Evolutionary conservation across 1,284 basidiomycete genomes (phyloP).

Genomic region (Trametes versicolor): DNA sequence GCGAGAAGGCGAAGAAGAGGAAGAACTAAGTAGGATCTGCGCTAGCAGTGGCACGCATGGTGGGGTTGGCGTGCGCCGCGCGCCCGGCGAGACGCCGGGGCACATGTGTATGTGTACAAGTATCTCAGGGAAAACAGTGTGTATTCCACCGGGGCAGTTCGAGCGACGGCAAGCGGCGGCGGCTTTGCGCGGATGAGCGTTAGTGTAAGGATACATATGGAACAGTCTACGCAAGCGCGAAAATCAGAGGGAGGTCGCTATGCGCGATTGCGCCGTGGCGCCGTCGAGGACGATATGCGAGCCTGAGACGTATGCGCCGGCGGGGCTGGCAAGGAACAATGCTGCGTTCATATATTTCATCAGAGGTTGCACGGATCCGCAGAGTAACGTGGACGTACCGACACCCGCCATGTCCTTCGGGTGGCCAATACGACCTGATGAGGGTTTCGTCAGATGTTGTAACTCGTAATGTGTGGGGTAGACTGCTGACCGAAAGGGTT

Average conservation of each 20-base stretch:
- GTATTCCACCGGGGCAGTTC: background rate
- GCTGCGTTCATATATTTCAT: slow-evolving; percentile 36
- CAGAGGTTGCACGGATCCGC: background rate
- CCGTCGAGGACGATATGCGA: slow-evolving; percentile 79
- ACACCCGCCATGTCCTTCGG: slow-evolving; percentile 82
- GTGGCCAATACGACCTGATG: slow-evolving; percentile 69
- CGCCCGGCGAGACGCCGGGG: background rate
- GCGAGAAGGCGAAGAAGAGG: slow-evolving; percentile 48
- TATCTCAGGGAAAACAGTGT: slow-evolving; percentile 7
- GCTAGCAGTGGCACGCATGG: background rate
- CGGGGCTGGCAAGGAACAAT: slow-evolving; percentile 78
- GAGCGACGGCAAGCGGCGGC: background rate
- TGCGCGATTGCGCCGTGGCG: slow-evolving; percentile 48
- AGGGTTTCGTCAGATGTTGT: slow-evolving; percentile 6
- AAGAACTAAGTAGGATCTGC: slow-evolving; percentile 24
- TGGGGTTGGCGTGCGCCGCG: too few species aligned
- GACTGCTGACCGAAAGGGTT: slow-evolving; percentile 69
- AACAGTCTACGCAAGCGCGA: background rate
- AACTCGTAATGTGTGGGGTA: background rate
- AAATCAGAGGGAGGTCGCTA: slow-evolving; percentile 24
- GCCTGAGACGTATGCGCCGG: slow-evolving; percentile 79
- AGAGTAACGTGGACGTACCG: slow-evolving; percentile 39
- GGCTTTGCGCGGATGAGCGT: background rate
- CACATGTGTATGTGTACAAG: slow-evolving; percentile 17
- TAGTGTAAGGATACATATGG: background rate